Percentiles rank a stretch among this genome's conserved stretches.
These are phyloP conservation scores for Kurtzmaniella quercitrusa DNA, from an alignment of 1,139 yeast genomes.

Conservation along the genomic window DNA sequence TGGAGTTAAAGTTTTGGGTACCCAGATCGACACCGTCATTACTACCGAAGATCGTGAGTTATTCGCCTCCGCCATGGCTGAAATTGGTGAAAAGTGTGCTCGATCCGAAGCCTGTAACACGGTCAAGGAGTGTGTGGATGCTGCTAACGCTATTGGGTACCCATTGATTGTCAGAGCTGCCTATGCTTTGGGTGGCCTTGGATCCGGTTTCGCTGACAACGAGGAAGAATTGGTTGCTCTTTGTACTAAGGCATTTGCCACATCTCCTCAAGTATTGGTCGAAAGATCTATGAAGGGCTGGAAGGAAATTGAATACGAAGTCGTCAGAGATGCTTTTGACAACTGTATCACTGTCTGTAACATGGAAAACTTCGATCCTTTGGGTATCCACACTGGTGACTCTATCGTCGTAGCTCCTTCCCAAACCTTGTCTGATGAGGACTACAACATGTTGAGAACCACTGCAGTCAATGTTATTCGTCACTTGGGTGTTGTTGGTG, in stretches of 20 bases:
- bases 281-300: slow-evolving; percentile 98
- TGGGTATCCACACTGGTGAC: slow-evolving; percentile 99
- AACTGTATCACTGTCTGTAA: slow-evolving; percentile 99
- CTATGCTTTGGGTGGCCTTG: slow-evolving; percentile 94
- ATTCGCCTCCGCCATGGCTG: slow-evolving; percentile 91
- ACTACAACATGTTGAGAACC: slow-evolving; percentile 95
- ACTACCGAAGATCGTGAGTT: slow-evolving; percentile 98
- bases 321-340: slow-evolving; percentile 94
- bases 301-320: slow-evolving; percentile 99
- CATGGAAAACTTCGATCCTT: slow-evolving; percentile 98
- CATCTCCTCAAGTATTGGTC: slow-evolving; percentile 92
- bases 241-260: slow-evolving; percentile 89
- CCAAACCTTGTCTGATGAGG: slow-evolving; percentile 95
- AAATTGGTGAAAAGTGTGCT: slow-evolving; percentile 93
- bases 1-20: slow-evolving; percentile 95
- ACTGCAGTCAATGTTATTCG: slow-evolving; percentile 97
- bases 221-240: slow-evolving; percentile 77
- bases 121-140: slow-evolving; percentile 76
- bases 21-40: slow-evolving; percentile 91
- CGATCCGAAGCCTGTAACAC: slow-evolving; percentile 80
- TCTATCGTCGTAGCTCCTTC: slow-evolving; percentile 99
- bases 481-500: slow-evolving; percentile 98
- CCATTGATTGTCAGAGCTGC: slow-evolving; percentile 99
- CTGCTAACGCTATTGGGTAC: slow-evolving; percentile 84
- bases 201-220: slow-evolving; percentile 96